Conservation (phyloP, 1,284 basidiomycete genomes). For the Trichosporon sp. region DNA sequence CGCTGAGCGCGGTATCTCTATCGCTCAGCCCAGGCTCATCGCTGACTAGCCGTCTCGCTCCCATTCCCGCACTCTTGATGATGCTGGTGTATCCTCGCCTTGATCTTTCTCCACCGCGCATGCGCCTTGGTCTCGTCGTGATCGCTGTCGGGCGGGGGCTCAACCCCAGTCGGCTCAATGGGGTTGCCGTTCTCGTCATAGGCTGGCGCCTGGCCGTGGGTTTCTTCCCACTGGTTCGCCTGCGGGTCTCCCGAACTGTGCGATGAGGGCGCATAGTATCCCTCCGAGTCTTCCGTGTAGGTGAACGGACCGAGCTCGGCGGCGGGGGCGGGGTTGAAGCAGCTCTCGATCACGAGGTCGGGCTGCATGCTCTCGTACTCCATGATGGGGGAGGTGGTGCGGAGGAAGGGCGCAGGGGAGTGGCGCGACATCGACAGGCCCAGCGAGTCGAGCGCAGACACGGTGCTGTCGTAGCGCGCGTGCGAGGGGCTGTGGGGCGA, state of each 20-base stretch:
- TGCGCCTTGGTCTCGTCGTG: constrained; percentile 1
- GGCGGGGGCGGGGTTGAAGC: constrained; percentile 50
- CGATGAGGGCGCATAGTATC: not conserved
- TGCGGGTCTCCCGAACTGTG: not conserved
- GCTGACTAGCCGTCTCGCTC: not conserved
- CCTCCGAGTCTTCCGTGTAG: constrained; percentile 32
- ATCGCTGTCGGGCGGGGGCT: not conserved
- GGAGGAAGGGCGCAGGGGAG: constrained; percentile 1
- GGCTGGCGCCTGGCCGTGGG: not conserved
- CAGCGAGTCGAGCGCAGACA: not conserved
- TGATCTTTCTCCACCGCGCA: not conserved
- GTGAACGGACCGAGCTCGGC: constrained; percentile 48
- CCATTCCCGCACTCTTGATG: not conserved
- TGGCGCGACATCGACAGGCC: not conserved
- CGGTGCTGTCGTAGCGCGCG: constrained; percentile 16
- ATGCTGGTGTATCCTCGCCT: constrained; percentile 4
- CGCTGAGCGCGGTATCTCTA: no score
- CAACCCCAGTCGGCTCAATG: not conserved
- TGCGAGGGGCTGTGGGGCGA: not conserved
- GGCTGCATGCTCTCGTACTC: constrained; percentile 31
- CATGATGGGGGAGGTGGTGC: constrained; percentile 5
- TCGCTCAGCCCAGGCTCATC: not conserved
- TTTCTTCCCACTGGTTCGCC: not conserved
- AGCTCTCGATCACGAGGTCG: constrained; percentile 48
- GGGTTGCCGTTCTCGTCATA: not conserved